Conservation (phyloP, 192 early-diverging fungal genomes). For the Coemansia sp. region DNA sequence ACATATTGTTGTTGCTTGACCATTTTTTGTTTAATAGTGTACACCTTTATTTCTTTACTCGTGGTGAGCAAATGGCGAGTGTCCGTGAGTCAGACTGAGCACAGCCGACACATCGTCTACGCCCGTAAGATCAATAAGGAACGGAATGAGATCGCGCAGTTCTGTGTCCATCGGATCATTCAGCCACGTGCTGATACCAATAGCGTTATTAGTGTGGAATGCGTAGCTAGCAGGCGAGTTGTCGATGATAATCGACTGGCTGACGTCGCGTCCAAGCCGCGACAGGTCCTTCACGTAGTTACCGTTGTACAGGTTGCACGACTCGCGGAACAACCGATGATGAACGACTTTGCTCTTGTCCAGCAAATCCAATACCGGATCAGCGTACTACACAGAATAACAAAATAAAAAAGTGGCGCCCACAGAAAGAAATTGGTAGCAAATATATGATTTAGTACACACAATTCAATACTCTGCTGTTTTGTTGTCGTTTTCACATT, state of each 20-base stretch:
- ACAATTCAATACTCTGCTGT: conserved; percentile 3
- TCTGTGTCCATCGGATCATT: conserved; percentile 97
- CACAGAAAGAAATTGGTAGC: neutral
- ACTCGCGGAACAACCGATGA: conserved; percentile 95
- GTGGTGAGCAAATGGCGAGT: conserved; percentile 34
- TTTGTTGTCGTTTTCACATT: neutral
- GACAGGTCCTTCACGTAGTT: conserved; percentile 98
- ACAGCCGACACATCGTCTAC: conserved; percentile 88
- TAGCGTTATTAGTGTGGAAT: conserved; percentile 95
- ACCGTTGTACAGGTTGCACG: conserved; percentile 92
- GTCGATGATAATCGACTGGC: conserved; percentile 89
- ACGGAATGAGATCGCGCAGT: conserved; percentile 91
- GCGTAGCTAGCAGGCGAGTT: conserved; percentile 96
- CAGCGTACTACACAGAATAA: conserved; percentile 81
- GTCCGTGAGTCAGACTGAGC: conserved; percentile 60
- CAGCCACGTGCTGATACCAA: conserved; percentile 96
- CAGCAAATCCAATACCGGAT: conserved; percentile 94
- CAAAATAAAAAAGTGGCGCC: conserved; percentile 8
- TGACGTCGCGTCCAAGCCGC: conserved; percentile 84
- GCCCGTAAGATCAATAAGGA: conserved; percentile 86
- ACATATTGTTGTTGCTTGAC: neutral
- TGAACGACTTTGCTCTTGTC: conserved; percentile 83
- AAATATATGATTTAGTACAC: neutral
- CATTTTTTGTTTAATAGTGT: neutral
- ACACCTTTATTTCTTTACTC: conserved; percentile 18